Evolutionary conservation across 495 filamentous ascomycete genomes (phyloP).

Genomic region (Podospora appendiculata): DNA sequence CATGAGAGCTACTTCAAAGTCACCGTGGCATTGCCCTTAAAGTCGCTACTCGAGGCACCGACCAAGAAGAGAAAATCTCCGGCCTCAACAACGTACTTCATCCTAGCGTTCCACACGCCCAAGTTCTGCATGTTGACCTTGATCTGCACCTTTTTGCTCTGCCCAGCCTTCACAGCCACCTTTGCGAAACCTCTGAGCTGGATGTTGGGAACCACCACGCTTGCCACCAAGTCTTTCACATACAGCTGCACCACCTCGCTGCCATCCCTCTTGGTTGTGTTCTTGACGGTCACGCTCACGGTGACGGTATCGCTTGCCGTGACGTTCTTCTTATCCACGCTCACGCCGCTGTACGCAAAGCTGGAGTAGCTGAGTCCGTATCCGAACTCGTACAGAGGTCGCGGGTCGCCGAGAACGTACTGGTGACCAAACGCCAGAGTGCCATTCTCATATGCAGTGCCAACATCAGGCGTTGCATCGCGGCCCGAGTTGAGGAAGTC

Average conservation of each 20-base stretch:
- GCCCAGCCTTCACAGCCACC: constrained; percentile 50
- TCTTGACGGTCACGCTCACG: constrained; percentile 50
- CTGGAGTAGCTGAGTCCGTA: constrained; percentile 60
- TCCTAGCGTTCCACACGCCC: constrained; percentile 52
- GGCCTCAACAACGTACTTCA: constrained; percentile 63
- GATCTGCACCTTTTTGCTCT: constrained; percentile 50
- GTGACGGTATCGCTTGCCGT: constrained; percentile 43
- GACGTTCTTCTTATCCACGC: constrained; percentile 35
- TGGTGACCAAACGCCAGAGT: constrained; percentile 56
- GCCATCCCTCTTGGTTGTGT: constrained; percentile 46
- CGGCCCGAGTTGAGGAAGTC: constrained; percentile 65
- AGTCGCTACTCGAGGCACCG: constrained; percentile 49
- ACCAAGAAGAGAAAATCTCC: constrained; percentile 54
- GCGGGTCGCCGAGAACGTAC: constrained; percentile 53
- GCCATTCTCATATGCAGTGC: constrained; percentile 43
- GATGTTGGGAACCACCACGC: constrained; percentile 58
- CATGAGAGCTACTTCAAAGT: constrained; percentile 13
- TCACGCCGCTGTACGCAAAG: constrained; percentile 47
- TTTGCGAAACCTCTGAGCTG: constrained; percentile 65
- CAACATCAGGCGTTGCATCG: constrained; percentile 34
- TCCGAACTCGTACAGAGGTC: constrained; percentile 59
- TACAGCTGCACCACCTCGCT: constrained; percentile 67
- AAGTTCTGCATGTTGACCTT: constrained; percentile 42
- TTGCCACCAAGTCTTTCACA: constrained; percentile 50
- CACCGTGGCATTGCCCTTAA: constrained; percentile 48